phyloP scores from a whole-genome alignment of 345 rosid genomes.

The Gossypioides kirkii region DNA sequence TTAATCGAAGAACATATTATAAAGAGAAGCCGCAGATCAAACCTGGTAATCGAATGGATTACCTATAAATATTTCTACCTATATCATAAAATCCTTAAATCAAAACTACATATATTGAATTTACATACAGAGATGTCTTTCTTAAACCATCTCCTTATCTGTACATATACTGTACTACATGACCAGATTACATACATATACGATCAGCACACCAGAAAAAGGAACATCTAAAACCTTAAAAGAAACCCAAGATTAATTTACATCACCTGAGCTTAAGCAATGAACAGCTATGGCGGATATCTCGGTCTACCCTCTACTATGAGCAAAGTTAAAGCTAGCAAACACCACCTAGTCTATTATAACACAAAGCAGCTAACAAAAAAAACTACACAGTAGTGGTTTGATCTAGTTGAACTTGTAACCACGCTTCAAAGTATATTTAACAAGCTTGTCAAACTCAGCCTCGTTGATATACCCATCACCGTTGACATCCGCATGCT shows the following conservation, averaged over 20 bases:
- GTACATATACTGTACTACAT: background rate
- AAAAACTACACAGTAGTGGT: background rate
- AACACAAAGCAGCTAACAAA: background rate
- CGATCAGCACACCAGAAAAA: background rate
- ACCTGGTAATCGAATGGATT: too few relatives aligned
- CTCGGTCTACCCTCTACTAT: background rate
- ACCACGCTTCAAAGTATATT: conserved; percentile 2
- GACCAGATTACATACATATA: background rate
- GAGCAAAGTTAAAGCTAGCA: background rate
- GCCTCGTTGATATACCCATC: conserved; percentile 18
- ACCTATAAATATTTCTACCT: too few relatives aligned
- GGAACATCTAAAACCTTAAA: background rate
- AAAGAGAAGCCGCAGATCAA: too few relatives aligned
- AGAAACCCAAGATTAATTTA: background rate
- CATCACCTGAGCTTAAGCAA: background rate
- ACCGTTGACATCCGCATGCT: conserved; percentile 14
- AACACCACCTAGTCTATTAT: background rate
- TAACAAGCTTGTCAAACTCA: conserved; percentile 8
- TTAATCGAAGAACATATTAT: too few relatives aligned
- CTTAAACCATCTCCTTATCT: too few relatives aligned
- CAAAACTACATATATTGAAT: too few relatives aligned
- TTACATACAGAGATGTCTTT: background rate
- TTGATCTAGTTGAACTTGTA: conserved; percentile 4
- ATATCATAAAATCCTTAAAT: too few relatives aligned
- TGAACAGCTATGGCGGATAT: background rate